Percentiles rank a stretch among this genome's conserved stretches.
Evolutionary conservation across 2,329 filamentous ascomycete genomes (phyloP).

Genomic region (Pseudogymnoascus verrucosus): DNA sequence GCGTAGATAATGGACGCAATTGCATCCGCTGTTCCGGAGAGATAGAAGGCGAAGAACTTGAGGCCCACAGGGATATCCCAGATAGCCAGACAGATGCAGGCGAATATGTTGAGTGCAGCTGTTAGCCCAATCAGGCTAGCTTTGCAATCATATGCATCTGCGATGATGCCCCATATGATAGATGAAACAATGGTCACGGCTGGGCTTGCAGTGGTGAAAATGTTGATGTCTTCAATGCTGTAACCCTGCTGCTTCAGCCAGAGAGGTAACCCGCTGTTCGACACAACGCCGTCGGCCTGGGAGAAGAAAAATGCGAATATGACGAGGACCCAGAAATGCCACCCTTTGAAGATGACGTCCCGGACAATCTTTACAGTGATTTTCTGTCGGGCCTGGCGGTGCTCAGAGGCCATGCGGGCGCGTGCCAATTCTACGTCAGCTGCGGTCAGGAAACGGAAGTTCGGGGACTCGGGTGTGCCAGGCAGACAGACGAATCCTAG

Average conservation of each 20-base stretch:
- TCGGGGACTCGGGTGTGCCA: slow-evolving; percentile 13
- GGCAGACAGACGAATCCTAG: slow-evolving; percentile 18
- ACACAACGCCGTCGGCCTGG: slow-evolving; percentile 16
- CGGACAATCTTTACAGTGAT: slow-evolving; percentile 22
- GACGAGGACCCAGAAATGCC: slow-evolving; percentile 23
- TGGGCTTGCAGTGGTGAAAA: slow-evolving; percentile 13
- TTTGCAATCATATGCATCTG: slow-evolving; percentile 21
- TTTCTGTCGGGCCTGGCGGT: slow-evolving; percentile 17
- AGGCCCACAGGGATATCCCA: slow-evolving; percentile 26
- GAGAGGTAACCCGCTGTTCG: slow-evolving; percentile 19
- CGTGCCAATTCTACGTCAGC: slow-evolving; percentile 11
- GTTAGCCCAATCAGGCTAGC: slow-evolving; percentile 20
- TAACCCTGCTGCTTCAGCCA: slow-evolving; percentile 17
- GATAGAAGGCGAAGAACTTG: slow-evolving; percentile 28
- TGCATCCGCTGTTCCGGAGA: slow-evolving; percentile 27
- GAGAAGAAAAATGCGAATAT: slow-evolving; percentile 21
- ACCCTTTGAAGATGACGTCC: slow-evolving; percentile 15
- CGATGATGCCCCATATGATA: slow-evolving; percentile 18
- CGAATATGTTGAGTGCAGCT: slow-evolving; percentile 21
- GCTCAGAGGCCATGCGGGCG: slow-evolving; percentile 4
- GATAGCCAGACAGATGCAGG: slow-evolving; percentile 23
- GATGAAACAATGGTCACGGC: neutral
- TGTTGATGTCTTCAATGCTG: slow-evolving; percentile 18
- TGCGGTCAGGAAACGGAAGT: slow-evolving; percentile 9
- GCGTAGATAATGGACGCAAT: slow-evolving; percentile 28